Percentiles rank a stretch among this genome's conserved stretches.
Evolutionary conservation across 1,139 yeast species (phyloP).

Genomic region (Blastobotrys buckinghamii): DNA sequence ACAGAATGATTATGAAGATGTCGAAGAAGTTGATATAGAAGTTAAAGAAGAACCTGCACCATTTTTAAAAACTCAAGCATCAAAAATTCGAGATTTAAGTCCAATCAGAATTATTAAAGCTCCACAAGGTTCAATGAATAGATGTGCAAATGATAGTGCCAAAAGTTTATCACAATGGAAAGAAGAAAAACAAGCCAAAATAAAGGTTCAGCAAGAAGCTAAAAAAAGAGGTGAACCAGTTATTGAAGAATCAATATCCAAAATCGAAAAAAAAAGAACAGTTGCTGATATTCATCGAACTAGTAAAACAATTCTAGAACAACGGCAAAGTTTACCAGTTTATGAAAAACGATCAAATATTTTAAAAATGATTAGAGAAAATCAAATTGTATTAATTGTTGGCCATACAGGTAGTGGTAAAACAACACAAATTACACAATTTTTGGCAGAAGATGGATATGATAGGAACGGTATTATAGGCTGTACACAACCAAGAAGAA

Average conservation of each 20-base stretch:
- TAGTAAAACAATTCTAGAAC: conserved; percentile 50
- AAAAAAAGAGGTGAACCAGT: conserved; percentile 25
- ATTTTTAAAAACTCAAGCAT: conserved; percentile 50
- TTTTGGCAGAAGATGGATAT: conserved; percentile 65
- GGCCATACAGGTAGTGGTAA: conserved; percentile 99
- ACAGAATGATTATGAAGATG: background rate
- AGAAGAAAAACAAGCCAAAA: conserved; percentile 46
- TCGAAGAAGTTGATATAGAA: conserved; percentile 63
- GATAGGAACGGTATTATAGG: conserved; percentile 54
- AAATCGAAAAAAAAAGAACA: conserved; percentile 14
- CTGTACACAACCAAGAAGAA: conserved; percentile 94
- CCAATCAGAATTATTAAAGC: conserved; percentile 57
- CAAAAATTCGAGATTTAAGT: conserved; percentile 41
- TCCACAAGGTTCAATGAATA: conserved; percentile 72
- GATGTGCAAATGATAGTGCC: conserved; percentile 78
- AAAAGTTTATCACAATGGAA: conserved; percentile 58
- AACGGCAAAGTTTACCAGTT: conserved; percentile 69
- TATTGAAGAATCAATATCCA: too few relatives aligned
- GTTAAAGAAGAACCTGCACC: conserved; percentile 63
- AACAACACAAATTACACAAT: conserved; percentile 90
- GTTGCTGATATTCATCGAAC: conserved; percentile 26
- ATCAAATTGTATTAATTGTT: conserved; percentile 77
- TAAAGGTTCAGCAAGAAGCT: conserved; percentile 19
- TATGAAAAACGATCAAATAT: conserved; percentile 54
- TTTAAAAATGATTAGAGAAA: conserved; percentile 50